phyloP scores from a whole-genome alignment of 2,329 filamentous ascomycete species.

The Dendryphion nanum region DNA sequence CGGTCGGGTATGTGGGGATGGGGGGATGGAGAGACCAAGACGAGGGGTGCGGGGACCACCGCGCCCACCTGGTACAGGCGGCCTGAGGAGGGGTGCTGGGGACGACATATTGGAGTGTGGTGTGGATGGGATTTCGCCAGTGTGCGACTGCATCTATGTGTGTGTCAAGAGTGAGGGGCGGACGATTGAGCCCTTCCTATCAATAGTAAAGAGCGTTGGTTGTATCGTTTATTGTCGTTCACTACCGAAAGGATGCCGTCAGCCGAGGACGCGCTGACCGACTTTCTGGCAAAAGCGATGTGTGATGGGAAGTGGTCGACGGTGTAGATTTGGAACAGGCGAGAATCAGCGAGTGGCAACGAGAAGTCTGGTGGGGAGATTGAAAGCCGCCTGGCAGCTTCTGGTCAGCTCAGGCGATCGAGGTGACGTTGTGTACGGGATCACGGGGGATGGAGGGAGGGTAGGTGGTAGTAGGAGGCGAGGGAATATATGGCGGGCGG shows the following conservation, averaged over 20 bases:
- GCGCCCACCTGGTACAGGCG: conserved; percentile 69
- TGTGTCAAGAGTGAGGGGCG: neutral
- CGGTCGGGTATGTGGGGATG: conserved; percentile 78
- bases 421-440: conserved; percentile 6
- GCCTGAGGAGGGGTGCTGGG: conserved; percentile 76
- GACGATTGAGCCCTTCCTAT: conserved; percentile 5
- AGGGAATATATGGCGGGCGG: conserved; percentile 5
- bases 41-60: conserved; percentile 67
- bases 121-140: conserved; percentile 19
- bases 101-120: conserved; percentile 62
- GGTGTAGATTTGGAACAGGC: conserved; percentile 3
- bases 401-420: conserved; percentile 3
- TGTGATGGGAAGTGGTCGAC: conserved; percentile 1
- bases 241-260: too few relatives aligned
- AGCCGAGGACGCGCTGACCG: conserved; percentile 29
- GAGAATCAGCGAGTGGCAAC: neutral
- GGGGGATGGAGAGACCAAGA: conserved; percentile 85
- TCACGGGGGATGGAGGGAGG: neutral
- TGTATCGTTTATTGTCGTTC: too few relatives aligned
- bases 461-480: neutral
- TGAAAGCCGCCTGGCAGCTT: too few relatives aligned
- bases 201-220: neutral
- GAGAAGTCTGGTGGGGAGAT: neutral
- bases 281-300: conserved; percentile 11
- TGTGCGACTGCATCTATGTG: conserved; percentile 26